Evolutionary conservation across 2,329 filamentous ascomycete species (phyloP), one percentile per base, ranked within the genome.

Genomic region (Dothideomycetes sp.): DNA sequence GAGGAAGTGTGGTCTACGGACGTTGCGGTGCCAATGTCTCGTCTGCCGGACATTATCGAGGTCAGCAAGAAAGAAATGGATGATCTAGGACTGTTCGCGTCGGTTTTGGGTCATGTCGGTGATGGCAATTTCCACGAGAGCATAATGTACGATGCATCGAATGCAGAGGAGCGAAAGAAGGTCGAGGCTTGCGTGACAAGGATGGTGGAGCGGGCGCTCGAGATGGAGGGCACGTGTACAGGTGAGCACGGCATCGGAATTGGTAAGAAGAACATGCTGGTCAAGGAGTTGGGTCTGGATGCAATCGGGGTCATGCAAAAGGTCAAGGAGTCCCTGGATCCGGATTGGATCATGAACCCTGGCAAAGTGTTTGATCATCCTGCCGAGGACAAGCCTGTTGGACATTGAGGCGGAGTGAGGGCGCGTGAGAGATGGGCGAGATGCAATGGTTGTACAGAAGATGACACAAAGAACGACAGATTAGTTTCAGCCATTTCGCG

Each of bases 91-190:
- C 64, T 94, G 2, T 94, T 94, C 56, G 85, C 86, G 1, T 87
- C 82, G 52, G 84, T 94, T 19, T 67, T 95, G 3, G 88, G 88
- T 3, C 88, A 95, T 54, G 81, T 95, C 41, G 88, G 88, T 10
- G 88, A 94, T 55, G 88, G 88, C 29, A 95, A 95, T 60, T 95
- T 95, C 65, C 88, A 95, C 58, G 81, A 88, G 57, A 84, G 81
- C 55, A 91, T 95, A 61, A 81, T 95, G 63, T 95, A 94, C 58
- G 77, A 91, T 60, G 73, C 74, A 18, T 71, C 68, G 17, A 69
- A 87, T 40, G 70, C 75, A 3, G 75, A 69, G 18, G 83, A 94
- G 61, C 73, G 73, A 41, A 79, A 72, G 31, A 83, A 81, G 49
- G 85, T 91, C 2, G 84, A 91, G 56, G 72, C 70, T 40, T 86